Percentiles rank a stretch among this genome's conserved stretches.
Evolutionary conservation across 352 stramenopile genomes (phyloP).

Genomic region (Globisporangium megalacanthum): DNA sequence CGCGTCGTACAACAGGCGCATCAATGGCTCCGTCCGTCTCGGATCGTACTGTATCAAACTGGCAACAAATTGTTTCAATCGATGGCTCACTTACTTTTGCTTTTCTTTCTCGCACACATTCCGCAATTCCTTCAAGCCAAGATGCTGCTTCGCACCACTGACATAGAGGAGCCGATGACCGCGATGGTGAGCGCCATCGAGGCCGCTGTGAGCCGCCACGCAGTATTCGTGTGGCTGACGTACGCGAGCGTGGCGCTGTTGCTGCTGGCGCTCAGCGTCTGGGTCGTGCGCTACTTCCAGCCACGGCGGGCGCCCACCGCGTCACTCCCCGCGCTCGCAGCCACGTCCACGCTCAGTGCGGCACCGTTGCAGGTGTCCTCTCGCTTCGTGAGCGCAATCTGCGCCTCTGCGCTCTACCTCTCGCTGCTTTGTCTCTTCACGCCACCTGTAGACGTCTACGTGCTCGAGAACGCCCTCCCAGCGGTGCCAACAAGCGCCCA

Average conservation of each 20-base stretch:
- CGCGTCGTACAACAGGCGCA: constrained; percentile 40
- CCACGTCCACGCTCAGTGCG: constrained; percentile 48
- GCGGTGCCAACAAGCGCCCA: constrained; percentile 48
- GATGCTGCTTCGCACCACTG: constrained; percentile 14
- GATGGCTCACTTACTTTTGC: neutral
- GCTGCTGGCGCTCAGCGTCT: constrained; percentile 47
- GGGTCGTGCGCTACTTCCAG: constrained; percentile 61
- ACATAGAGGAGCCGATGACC: neutral
- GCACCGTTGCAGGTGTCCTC: constrained; percentile 59
- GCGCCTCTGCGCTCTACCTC: constrained; percentile 62
- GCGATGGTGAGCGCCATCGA: constrained; percentile 6
- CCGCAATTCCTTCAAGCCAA: neutral
- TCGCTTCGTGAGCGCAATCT: constrained; percentile 64
- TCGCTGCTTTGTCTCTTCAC: constrained; percentile 75
- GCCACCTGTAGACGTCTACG: constrained; percentile 70
- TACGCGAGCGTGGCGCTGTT: constrained; percentile 57
- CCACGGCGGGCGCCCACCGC: constrained; percentile 45
- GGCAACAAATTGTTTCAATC: too few species aligned
- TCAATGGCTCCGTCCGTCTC: neutral
- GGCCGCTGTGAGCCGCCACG: constrained; percentile 24
- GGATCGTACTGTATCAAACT: too few species aligned
- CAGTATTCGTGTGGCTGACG: constrained; percentile 49
- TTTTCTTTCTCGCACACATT: neutral
- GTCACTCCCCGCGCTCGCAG: constrained; percentile 46
- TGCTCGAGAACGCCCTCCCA: constrained; percentile 65